These are phyloP conservation scores for Nicotiana sylvestris DNA, from an alignment of 257 asterid species.

Conservation along the genomic window DNA sequence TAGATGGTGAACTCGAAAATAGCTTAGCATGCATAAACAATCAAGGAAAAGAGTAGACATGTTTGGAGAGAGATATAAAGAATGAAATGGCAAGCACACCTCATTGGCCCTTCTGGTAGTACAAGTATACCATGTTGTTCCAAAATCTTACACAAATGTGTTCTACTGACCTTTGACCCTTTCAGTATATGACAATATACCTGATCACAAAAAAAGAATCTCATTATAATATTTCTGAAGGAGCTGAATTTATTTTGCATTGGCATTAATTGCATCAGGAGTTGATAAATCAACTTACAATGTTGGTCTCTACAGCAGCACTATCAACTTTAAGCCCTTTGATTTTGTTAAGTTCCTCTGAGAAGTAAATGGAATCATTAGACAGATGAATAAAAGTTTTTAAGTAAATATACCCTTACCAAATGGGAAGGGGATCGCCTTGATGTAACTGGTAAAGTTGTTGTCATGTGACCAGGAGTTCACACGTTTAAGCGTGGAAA, in stretches of 20 bases:
- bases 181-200: conserved; percentile 56
- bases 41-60: no score
- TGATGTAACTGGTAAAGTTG: no score
- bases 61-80: no score
- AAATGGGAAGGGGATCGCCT: no score
- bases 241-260: not conserved
- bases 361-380: conserved; percentile 6
- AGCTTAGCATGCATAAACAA: no score
- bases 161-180: conserved; percentile 38
- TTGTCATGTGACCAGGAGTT: no score
- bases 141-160: conserved; percentile 44
- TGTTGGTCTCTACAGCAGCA: conserved; percentile 76
- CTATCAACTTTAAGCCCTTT: conserved; percentile 71
- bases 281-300: conserved; percentile 46
- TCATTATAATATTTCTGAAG: not conserved
- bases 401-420: no score
- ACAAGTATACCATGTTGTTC: conserved; percentile 55
- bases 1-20: no score
- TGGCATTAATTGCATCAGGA: not conserved
- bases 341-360: conserved; percentile 72
- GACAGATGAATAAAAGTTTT: not conserved
- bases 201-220: conserved; percentile 25
- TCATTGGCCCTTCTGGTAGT: conserved; percentile 57
- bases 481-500: no score
- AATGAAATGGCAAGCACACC: conserved; percentile 33